phyloP scores from a whole-genome alignment of 495 filamentous ascomycete genomes.

The Penicillium alfredii region DNA sequence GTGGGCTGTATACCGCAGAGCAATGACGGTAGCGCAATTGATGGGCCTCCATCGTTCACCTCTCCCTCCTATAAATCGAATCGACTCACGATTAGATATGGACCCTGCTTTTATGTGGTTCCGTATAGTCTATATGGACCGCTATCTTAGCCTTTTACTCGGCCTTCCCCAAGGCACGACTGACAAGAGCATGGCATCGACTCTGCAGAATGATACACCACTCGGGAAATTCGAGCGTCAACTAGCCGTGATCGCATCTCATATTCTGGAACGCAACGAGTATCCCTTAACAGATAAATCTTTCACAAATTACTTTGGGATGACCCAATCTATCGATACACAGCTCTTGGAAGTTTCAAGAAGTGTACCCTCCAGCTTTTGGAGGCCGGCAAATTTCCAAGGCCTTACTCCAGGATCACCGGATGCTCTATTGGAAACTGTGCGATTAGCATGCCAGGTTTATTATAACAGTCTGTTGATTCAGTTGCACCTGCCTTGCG shows the following conservation, averaged over 20 bases:
- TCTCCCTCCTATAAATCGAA: slow-evolving; percentile 11
- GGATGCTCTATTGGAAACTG: slow-evolving; percentile 16
- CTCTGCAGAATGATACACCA: slow-evolving; percentile 8
- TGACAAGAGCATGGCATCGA: slow-evolving; percentile 27
- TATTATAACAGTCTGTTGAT: slow-evolving; percentile 35
- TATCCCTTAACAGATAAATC: slow-evolving; percentile 1
- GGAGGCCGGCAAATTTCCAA: slow-evolving; percentile 18
- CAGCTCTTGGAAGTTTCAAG: slow-evolving; percentile 32
- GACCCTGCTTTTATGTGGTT: slow-evolving; percentile 23
- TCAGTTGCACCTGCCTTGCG: slow-evolving; percentile 26
- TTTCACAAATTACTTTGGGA: slow-evolving; percentile 9
- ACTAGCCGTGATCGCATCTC: slow-evolving; percentile 21
- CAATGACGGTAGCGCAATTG: slow-evolving; percentile 36
- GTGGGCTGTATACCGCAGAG: slow-evolving; percentile 37
- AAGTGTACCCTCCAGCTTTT: slow-evolving; percentile 31
- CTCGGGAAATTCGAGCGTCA: slow-evolving; percentile 18
- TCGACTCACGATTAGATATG: slow-evolving; percentile 13
- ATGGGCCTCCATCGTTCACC: slow-evolving; percentile 39
- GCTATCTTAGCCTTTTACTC: slow-evolving; percentile 41
- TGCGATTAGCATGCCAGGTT: slow-evolving; percentile 30
- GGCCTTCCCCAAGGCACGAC: slow-evolving; percentile 40
- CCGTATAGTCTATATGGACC: slow-evolving; percentile 31
- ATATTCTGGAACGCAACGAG: slow-evolving; percentile 42
- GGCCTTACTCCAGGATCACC: slow-evolving; percentile 1
- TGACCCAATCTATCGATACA: slow-evolving; percentile 36